Percentiles rank a stretch among this genome's conserved stretches.
Conservation (phyloP, 495 filamentous ascomycete species). For the Talaromyces trachyspermus region DNA sequence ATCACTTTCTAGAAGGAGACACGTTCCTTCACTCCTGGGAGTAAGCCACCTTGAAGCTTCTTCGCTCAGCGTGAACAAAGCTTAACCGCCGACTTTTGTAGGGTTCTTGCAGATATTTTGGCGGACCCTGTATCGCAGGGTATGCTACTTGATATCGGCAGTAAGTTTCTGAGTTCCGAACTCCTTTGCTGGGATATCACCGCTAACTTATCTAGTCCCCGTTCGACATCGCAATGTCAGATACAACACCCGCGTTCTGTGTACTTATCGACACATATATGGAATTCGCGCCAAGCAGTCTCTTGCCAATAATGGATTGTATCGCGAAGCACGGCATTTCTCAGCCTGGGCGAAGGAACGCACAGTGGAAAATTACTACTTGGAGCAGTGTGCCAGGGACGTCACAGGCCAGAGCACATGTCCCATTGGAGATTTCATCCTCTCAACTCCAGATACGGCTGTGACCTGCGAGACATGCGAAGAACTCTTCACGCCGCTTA, state of each 20-base stretch:
- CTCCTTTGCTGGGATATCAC: not conserved
- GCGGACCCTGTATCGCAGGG: no score
- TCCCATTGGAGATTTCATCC: constrained; percentile 69
- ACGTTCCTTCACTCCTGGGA: no score
- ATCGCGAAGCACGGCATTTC: constrained; percentile 65
- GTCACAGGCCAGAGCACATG: constrained; percentile 57
- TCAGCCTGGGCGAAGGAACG: constrained; percentile 54
- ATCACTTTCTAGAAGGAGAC: no score
- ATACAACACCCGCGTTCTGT: constrained; percentile 71
- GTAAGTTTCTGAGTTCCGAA: constrained; percentile 34
- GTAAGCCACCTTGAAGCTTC: no score
- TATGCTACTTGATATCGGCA: constrained; percentile 72
- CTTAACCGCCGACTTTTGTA: constrained; percentile 26
- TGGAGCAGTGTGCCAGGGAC: constrained; percentile 52
- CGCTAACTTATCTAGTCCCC: not conserved
- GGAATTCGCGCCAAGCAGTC: constrained; percentile 78
- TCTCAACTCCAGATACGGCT: constrained; percentile 64
- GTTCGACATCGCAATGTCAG: constrained; percentile 54
- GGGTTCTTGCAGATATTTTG: constrained; percentile 61
- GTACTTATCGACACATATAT: constrained; percentile 58
- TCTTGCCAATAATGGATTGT: constrained; percentile 75
- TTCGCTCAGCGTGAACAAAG: no score
- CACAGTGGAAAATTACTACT: constrained; percentile 63
- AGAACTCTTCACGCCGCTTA: not conserved
- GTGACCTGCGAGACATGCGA: constrained; percentile 65